Percentiles rank a stretch among this genome's conserved stretches.
Conservation (phyloP, 2,329 filamentous ascomycete genomes). For the Chaetothyriales sp. region DNA sequence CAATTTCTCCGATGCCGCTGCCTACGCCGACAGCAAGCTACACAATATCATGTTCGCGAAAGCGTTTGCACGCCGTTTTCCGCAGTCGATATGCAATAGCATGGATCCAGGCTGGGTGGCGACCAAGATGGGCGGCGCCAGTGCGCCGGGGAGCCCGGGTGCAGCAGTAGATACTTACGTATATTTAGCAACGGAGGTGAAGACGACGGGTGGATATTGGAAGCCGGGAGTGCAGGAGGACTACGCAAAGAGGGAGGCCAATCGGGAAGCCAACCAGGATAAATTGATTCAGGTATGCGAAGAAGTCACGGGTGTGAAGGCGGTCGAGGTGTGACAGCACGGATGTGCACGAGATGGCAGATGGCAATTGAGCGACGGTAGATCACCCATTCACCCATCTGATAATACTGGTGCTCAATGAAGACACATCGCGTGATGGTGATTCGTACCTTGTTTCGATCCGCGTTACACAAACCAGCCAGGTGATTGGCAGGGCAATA, state of each 20-base stretch:
- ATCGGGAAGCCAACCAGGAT: neutral
- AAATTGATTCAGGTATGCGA: neutral
- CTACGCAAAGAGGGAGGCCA: neutral
- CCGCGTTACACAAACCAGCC: neutral
- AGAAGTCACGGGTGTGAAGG: neutral
- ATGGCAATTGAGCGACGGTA: neutral
- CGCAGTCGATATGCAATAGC: slow-evolving; percentile 33
- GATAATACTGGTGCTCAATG: neutral
- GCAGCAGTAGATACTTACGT: slow-evolving; percentile 34
- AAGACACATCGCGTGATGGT: neutral
- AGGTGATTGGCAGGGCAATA: neutral
- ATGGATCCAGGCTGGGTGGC: slow-evolving; percentile 43
- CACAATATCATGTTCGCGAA: slow-evolving; percentile 44
- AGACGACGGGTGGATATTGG: neutral
- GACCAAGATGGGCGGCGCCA: slow-evolving; percentile 40
- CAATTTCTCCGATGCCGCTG: slow-evolving; percentile 23
- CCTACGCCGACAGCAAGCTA: slow-evolving; percentile 44
- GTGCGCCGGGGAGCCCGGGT: slow-evolving; percentile 35
- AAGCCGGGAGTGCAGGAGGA: neutral
- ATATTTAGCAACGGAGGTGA: slow-evolving; percentile 25
- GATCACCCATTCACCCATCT: neutral
- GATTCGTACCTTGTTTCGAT: no score
- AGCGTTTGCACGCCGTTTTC: slow-evolving; percentile 37
- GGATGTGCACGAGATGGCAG: neutral
- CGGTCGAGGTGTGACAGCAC: neutral